Evolutionary conservation across 352 stramenopile genomes (phyloP).

Genomic region (Globisporangium abappressorium): DNA sequence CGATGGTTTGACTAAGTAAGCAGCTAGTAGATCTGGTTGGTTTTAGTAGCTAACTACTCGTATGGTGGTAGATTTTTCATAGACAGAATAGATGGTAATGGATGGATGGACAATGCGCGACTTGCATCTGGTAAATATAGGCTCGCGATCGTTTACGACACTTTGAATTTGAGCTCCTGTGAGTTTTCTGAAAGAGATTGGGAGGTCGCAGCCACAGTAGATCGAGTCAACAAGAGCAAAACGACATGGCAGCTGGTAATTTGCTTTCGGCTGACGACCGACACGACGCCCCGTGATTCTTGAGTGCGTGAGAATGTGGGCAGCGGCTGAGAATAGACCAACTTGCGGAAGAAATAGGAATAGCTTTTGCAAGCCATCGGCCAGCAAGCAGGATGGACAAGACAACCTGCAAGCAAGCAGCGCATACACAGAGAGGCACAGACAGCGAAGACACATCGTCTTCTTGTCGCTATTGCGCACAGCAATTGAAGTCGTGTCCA

Average conservation of each 20-base stretch:
- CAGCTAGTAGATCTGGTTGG: too few species aligned
- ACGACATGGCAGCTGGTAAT: background rate
- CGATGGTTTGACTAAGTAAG: slow-evolving; percentile 66
- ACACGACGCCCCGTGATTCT: background rate
- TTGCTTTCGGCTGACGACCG: background rate
- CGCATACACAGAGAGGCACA: background rate
- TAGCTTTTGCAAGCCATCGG: background rate
- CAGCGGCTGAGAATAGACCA: background rate
- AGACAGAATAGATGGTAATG: slow-evolving; percentile 15
- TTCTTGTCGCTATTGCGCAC: background rate
- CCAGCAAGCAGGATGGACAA: background rate
- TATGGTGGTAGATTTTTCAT: slow-evolving; percentile 5
- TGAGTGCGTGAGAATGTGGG: background rate
- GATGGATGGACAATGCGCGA: slow-evolving; percentile 11
- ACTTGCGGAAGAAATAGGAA: background rate
- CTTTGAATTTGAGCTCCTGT: background rate
- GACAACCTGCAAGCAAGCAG: background rate
- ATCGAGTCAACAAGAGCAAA: too few species aligned
- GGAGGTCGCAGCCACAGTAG: too few species aligned
- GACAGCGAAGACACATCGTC: background rate
- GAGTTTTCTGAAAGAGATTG: background rate
- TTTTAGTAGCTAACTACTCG: background rate
- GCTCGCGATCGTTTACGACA: background rate
- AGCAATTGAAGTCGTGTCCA: background rate
- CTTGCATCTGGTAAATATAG: slow-evolving; percentile 15